Evolutionary conservation across 495 filamentous ascomycete species (phyloP).

Genomic region (Thermochaetoides thermophila): DNA sequence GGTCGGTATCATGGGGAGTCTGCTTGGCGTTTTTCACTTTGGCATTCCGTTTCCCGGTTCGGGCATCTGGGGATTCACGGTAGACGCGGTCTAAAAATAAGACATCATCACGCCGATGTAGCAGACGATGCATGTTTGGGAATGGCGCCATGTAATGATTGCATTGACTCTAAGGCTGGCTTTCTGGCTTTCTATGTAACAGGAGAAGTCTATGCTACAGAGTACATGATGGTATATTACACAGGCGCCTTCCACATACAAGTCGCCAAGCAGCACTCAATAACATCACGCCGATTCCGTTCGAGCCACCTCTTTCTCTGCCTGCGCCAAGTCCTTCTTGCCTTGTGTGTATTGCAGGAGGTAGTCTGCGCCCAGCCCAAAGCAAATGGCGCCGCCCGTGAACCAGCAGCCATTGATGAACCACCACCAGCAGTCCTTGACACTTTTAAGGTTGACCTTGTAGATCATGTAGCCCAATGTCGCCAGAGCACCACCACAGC

Average conservation of each 20-base stretch:
- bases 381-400: conserved; percentile 37
- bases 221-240: conserved; percentile 3
- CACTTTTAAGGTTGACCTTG: conserved; percentile 69
- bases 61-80: conserved; percentile 27
- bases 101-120: conserved; percentile 15
- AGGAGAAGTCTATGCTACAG: conserved; percentile 2
- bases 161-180: background rate
- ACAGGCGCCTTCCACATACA: background rate
- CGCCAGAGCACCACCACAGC: conserved; percentile 65
- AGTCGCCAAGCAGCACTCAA: too few species aligned
- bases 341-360: conserved; percentile 31
- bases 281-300: too few species aligned
- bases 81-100: conserved; percentile 30
- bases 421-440: conserved; percentile 93
- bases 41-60: conserved; percentile 28
- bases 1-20: conserved; percentile 38
- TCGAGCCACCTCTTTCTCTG: conserved; percentile 1
- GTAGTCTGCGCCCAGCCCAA: conserved; percentile 38
- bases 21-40: conserved; percentile 28
- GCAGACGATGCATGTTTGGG: conserved; percentile 3
- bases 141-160: conserved; percentile 5
- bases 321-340: too few species aligned
- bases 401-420: conserved; percentile 53
- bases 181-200: background rate
- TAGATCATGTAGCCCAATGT: conserved; percentile 79